These are phyloP conservation scores for Bisporella sp. DNA, from an alignment of 2,329 filamentous ascomycete genomes.

Conservation along the genomic window DNA sequence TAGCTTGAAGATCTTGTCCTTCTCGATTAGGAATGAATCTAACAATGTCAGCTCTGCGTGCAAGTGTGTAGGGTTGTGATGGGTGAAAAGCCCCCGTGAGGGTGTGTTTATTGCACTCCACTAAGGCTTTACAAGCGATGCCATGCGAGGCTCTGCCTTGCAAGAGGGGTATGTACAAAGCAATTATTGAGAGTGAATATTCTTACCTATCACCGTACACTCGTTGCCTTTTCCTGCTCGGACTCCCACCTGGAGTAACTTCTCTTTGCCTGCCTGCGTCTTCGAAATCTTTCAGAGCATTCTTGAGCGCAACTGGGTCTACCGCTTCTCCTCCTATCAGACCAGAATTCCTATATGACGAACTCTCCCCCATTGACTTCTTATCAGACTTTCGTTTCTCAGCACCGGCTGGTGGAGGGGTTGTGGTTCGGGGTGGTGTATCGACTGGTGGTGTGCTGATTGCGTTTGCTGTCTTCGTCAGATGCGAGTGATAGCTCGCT, in stretches of 20 bases:
- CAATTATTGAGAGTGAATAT: background rate
- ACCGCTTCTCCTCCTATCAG: conserved; percentile 18
- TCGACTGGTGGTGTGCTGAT: conserved; percentile 22
- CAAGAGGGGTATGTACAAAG: conserved; percentile 1
- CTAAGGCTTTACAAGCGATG: no score
- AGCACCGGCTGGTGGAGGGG: conserved; percentile 20
- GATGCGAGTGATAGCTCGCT: conserved; percentile 15
- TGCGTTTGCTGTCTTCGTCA: conserved; percentile 17
- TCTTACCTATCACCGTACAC: conserved; percentile 51
- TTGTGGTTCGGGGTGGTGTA: conserved; percentile 24
- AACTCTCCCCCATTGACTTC: conserved; percentile 18
- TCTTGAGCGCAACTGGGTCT: conserved; percentile 51
- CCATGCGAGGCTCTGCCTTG: background rate
- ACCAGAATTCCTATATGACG: conserved; percentile 12
- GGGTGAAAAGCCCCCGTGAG: background rate
- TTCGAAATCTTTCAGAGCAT: conserved; percentile 55
- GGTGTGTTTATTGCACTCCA: background rate
- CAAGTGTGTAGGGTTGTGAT: no score
- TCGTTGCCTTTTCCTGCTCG: conserved; percentile 61
- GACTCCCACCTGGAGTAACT: conserved; percentile 56
- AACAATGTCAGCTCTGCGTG: conserved; percentile 15
- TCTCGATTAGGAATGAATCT: conserved; percentile 95
- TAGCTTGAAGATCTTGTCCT: conserved; percentile 87
- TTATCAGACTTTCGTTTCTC: conserved; percentile 25
- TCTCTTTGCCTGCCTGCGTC: conserved; percentile 51